phyloP scores from a whole-genome alignment of 2,329 filamentous ascomycete species.

The Trichoderma semiorbis region DNA sequence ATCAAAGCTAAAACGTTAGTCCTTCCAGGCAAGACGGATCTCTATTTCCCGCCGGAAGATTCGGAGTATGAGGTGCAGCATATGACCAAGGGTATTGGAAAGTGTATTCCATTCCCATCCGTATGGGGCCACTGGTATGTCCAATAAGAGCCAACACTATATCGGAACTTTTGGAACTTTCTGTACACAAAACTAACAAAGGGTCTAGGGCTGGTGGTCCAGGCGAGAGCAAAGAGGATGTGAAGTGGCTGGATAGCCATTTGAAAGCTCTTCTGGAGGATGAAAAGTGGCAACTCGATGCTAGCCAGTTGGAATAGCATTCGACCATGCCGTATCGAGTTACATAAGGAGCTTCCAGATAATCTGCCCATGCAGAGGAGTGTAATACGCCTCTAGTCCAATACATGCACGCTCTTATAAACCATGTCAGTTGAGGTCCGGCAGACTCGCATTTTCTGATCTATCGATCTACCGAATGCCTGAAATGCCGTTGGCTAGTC shows the following conservation, averaged over 20 bases:
- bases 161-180: neutral
- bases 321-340: neutral
- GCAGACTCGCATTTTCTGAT: neutral
- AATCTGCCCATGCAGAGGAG: neutral
- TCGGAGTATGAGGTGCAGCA: slow-evolving; percentile 67
- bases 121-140: slow-evolving; percentile 42
- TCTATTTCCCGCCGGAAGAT: slow-evolving; percentile 80
- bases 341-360: too few relatives aligned
- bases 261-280: slow-evolving; percentile 45
- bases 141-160: too few relatives aligned
- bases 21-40: slow-evolving; percentile 67
- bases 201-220: slow-evolving; percentile 60
- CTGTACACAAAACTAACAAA: neutral
- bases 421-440: neutral
- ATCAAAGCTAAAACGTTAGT: slow-evolving; percentile 73
- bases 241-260: slow-evolving; percentile 66
- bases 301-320: neutral
- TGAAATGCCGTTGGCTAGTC: neutral
- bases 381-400: neutral
- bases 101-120: slow-evolving; percentile 38
- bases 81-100: slow-evolving; percentile 35
- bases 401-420: neutral
- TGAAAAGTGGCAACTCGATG: slow-evolving; percentile 16
- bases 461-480: neutral
- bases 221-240: slow-evolving; percentile 66